Evolutionary conservation across 495 filamentous ascomycete species (phyloP).

Genomic region (Penicillium manginii): DNA sequence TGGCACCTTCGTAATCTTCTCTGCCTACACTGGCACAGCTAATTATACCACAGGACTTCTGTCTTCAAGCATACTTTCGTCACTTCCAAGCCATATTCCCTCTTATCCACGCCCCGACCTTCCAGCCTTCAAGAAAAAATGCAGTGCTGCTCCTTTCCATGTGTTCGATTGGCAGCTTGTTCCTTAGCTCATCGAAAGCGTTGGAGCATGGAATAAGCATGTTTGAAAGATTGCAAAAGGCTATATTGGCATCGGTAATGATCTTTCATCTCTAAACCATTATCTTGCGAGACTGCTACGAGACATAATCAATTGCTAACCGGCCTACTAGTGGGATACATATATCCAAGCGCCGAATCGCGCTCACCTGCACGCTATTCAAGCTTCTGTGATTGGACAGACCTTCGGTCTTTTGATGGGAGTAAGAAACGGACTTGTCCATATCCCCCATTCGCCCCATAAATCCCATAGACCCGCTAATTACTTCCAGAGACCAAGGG

Average conservation of each 20-base stretch:
- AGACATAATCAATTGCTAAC: background rate
- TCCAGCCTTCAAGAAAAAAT: background rate
- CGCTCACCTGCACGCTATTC: background rate
- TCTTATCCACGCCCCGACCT: background rate
- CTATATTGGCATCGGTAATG: background rate
- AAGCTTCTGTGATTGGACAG: background rate
- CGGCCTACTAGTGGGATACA: background rate
- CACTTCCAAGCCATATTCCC: background rate
- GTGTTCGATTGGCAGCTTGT: background rate
- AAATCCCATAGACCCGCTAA: too few relatives aligned
- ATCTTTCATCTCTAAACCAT: too few relatives aligned
- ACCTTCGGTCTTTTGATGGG: background rate
- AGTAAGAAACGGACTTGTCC: background rate
- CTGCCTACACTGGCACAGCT: background rate
- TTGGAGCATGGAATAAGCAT: background rate
- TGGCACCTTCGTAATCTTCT: background rate
- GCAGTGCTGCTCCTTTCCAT: background rate
- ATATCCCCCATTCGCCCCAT: too few relatives aligned
- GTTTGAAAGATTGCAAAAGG: background rate
- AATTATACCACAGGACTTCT: background rate
- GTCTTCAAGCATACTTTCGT: background rate
- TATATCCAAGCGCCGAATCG: background rate
- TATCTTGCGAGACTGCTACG: too few relatives aligned
- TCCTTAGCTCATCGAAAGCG: background rate
- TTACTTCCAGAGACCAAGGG: background rate